These are phyloP conservation scores for Tephrocybe sp. DNA, from an alignment of 768 basidiomycete species.

Conservation along the genomic window DNA sequence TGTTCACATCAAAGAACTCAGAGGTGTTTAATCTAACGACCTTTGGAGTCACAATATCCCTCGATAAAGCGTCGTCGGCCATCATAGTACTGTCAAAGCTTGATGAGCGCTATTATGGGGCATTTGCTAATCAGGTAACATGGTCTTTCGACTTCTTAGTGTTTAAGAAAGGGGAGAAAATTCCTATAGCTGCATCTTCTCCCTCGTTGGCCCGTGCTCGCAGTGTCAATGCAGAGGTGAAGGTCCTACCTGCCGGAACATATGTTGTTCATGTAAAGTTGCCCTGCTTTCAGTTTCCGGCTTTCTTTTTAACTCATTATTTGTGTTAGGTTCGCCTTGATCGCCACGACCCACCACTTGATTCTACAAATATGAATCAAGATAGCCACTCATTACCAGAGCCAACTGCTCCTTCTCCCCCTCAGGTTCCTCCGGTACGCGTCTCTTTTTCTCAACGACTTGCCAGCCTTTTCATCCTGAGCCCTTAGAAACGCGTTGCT, in stretches of 20 bases:
- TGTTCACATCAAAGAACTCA: constrained; percentile 9
- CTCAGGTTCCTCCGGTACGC: neutral
- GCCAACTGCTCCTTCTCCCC: neutral
- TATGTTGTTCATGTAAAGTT: constrained; percentile 40
- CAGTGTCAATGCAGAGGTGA: constrained; percentile 38
- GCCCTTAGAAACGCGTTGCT: neutral
- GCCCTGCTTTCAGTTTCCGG: neutral
- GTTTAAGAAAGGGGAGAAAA: constrained; percentile 40
- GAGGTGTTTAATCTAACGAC: neutral
- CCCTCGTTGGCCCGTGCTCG: constrained; percentile 25
- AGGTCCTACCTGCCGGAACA: constrained; percentile 36
- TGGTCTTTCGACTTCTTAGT: constrained; percentile 51
- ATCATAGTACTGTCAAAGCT: constrained; percentile 48
- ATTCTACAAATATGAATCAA: neutral
- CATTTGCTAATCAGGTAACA: constrained; percentile 31
- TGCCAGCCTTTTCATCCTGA: neutral
- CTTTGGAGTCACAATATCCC: constrained; percentile 40
- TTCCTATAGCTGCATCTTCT: constrained; percentile 31
- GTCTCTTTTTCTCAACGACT: neutral
- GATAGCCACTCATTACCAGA: neutral
- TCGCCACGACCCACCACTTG: constrained; percentile 2
- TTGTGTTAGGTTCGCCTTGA: constrained; percentile 14
- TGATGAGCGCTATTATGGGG: constrained; percentile 44
- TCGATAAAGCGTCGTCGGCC: constrained; percentile 34
- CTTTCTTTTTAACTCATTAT: neutral